Percentiles rank a stretch among this genome's conserved stretches.
Conservation (phyloP, 2,329 filamentous ascomycete genomes). For the Colletotrichum truncatum region DNA sequence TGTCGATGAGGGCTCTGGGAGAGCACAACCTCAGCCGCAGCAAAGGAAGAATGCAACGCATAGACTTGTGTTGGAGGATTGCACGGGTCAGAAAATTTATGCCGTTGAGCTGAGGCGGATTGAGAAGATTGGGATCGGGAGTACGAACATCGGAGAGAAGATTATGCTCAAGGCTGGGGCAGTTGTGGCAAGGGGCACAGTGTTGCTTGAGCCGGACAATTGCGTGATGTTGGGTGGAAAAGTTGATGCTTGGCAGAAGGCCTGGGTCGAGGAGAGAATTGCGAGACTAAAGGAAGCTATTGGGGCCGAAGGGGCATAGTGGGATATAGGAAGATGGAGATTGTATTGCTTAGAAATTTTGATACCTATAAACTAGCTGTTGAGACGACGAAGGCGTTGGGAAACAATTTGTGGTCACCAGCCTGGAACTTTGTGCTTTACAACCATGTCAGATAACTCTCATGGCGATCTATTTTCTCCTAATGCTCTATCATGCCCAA, state of each 20-base stretch:
- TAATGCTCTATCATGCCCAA: too few species aligned
- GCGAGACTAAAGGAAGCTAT: constrained; percentile 71
- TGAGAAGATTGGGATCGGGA: constrained; percentile 70
- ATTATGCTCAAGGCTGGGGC: constrained; percentile 73
- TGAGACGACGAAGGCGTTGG: not conserved
- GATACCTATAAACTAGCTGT: constrained; percentile 10
- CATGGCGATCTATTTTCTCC: too few species aligned
- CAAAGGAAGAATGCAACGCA: constrained; percentile 69
- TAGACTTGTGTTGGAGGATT: constrained; percentile 85
- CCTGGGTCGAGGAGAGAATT: constrained; percentile 79
- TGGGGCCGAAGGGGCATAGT: constrained; percentile 40
- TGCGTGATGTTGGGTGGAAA: constrained; percentile 86
- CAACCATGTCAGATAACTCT: too few species aligned
- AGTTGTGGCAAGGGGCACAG: constrained; percentile 76
- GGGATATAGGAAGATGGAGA: not conserved
- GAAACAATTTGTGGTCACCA: too few species aligned
- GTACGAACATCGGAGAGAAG: constrained; percentile 82
- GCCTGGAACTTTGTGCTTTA: too few species aligned
- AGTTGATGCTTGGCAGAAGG: constrained; percentile 81
- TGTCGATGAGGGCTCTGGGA: constrained; percentile 37
- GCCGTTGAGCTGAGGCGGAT: constrained; percentile 78
- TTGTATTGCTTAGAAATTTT: constrained; percentile 11
- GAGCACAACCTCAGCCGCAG: not conserved
- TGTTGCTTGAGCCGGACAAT: constrained; percentile 78
- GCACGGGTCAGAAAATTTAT: constrained; percentile 72